Percentiles rank a stretch among this genome's conserved stretches.
Conservation (phyloP, 768 basidiomycete species). For the Amanita fuliginea region DNA sequence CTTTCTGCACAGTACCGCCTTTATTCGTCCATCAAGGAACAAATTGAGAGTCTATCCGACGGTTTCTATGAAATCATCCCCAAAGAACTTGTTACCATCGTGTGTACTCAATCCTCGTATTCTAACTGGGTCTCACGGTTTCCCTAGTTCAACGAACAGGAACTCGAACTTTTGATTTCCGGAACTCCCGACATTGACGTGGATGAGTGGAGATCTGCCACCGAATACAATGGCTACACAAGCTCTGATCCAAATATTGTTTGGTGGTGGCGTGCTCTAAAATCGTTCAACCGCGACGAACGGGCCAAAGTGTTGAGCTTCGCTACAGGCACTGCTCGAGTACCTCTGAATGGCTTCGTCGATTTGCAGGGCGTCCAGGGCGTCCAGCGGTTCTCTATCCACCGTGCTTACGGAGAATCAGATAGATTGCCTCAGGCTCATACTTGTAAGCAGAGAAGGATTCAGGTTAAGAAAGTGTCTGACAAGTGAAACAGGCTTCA, state of each 20-base stretch:
- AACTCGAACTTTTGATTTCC: conserved; percentile 87
- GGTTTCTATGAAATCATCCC: conserved; percentile 99
- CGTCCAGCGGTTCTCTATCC: conserved; percentile 90
- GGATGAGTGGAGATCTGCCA: conserved; percentile 92
- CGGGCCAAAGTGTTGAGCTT: conserved; percentile 96
- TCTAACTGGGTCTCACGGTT: conserved; percentile 7
- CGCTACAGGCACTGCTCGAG: conserved; percentile 86
- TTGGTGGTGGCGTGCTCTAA: conserved; percentile 99
- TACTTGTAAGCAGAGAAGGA: conserved; percentile 49
- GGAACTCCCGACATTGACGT: conserved; percentile 99
- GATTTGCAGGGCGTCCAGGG: conserved; percentile 95
- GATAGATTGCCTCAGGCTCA: conserved; percentile 84
- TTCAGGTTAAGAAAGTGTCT: conserved; percentile 9
- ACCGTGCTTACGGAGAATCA: conserved; percentile 81
- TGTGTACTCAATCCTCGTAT: conserved; percentile 25
- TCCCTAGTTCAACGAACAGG: conserved; percentile 83
- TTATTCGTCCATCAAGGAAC: conserved; percentile 89
- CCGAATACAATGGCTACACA: conserved; percentile 82
- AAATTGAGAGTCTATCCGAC: conserved; percentile 79
- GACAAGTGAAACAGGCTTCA: conserved; percentile 52
- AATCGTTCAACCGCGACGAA: conserved; percentile 96
- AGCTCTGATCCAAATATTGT: conserved; percentile 91
- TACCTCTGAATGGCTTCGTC: conserved; percentile 89
- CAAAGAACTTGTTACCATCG: conserved; percentile 89
- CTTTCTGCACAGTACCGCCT: conserved; percentile 90